Percentiles rank a stretch among this genome's conserved stretches.
These are phyloP conservation scores for Saraca asoca DNA, from an alignment of 331 rosid species.

Conservation along the genomic window DNA sequence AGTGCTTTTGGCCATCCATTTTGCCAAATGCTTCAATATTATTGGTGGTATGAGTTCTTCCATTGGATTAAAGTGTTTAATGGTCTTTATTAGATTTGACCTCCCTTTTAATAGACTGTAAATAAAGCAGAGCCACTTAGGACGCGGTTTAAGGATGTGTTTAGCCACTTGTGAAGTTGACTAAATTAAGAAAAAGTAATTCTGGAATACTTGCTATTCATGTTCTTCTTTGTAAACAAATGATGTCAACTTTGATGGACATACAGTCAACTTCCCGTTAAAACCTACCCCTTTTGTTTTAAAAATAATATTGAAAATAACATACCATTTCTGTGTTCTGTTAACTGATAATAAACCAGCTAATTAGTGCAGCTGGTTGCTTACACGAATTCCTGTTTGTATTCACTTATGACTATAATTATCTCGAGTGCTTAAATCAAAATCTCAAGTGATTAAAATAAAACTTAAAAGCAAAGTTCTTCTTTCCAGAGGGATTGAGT, in stretches of 20 bases:
- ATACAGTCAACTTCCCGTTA: conserved; percentile 60
- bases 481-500: no score
- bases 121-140: conserved; percentile 26
- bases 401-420: no score
- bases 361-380: no score
- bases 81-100: conserved; percentile 8
- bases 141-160: conserved; percentile 22
- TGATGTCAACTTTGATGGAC: conserved; percentile 33
- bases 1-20: conserved; percentile 30
- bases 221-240: conserved; percentile 17
- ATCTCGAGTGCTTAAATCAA: no score
- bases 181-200: conserved; percentile 35
- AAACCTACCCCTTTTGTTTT: conserved; percentile 14
- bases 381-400: no score
- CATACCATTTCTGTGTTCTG: neutral
- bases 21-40: neutral
- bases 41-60: conserved; percentile 24
- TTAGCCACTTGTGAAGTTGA: conserved; percentile 39
- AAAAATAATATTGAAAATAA: conserved; percentile 7
- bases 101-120: conserved; percentile 25
- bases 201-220: conserved; percentile 13
- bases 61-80: conserved; percentile 17
- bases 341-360: no score
- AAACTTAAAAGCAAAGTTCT: no score
- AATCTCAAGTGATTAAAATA: no score